phyloP scores from a whole-genome alignment of 345 rosid genomes.

The Hypericum androsaemum region DNA sequence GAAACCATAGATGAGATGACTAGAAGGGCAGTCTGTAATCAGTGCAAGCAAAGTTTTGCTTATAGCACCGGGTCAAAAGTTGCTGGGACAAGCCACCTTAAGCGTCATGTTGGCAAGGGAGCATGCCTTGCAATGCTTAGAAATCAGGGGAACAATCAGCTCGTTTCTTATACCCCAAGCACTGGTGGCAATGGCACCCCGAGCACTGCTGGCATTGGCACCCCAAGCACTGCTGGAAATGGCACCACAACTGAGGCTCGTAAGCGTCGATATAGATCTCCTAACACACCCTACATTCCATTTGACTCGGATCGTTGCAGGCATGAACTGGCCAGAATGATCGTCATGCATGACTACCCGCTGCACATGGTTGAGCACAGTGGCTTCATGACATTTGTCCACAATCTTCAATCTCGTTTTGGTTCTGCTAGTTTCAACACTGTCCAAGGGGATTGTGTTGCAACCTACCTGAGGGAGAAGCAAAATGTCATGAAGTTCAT shows the following conservation, averaged over 20 bases:
- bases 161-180: conserved; percentile 34
- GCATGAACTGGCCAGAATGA: conserved; percentile 74
- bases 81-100: conserved; percentile 93
- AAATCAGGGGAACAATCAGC: conserved; percentile 29
- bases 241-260: conserved; percentile 31
- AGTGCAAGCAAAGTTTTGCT: conserved; percentile 96
- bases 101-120: conserved; percentile 87
- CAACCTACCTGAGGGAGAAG: conserved; percentile 71
- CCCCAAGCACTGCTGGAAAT: conserved; percentile 38
- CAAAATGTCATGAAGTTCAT: conserved; percentile 58
- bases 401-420: conserved; percentile 77
- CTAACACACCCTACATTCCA: conserved; percentile 34
- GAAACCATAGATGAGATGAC: conserved; percentile 56
- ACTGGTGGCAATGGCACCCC: conserved; percentile 27
- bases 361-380: conserved; percentile 91
- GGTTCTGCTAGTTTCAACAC: conserved; percentile 56
- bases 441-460: conserved; percentile 86
- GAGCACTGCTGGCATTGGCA: conserved; percentile 32
- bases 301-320: conserved; percentile 72
- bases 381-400: conserved; percentile 60
- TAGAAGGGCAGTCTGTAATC: conserved; percentile 85
- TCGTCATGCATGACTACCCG: conserved; percentile 74
- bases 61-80: conserved; percentile 90
- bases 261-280: conserved; percentile 61
- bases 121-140: conserved; percentile 63